Base-by-base conservation (phyloP, 208 protist species). In the Porcisia hertigi region DNA sequence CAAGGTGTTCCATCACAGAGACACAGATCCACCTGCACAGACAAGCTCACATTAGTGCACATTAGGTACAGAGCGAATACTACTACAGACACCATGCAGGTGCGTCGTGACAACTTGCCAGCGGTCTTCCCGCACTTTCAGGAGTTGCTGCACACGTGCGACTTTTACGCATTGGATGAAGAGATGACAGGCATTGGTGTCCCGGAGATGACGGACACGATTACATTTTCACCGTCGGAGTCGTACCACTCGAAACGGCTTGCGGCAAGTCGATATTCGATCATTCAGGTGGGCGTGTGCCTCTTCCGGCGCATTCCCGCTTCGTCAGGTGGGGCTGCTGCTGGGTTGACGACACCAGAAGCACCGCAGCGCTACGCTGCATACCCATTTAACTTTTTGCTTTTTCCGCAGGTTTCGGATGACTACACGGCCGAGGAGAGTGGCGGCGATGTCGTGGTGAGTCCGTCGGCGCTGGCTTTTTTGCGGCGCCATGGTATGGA, bases 141-240 rank as follows among this genome's bases (percentile, higher is more conserved):
- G 53, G 69, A 88, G 60, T 62, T 94, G 65, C 75, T 96, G 49
- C 25, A 81, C 62, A 89, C 73, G 43, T 95, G 90, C 62, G 90
- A 94, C 59, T 96, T 96, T 75, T 92, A 92, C 72, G 90, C 92
- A 9, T 77, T 96, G 71, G 92, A 96, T 80, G 90, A 94, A 76
- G 92, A 96, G 81, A 95, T 96, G 92, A 95, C 92, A 25, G 92
- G 92, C 25, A 95, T 95, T 53, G 90, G 78, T 69, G 81, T 85
- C 53, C 58, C 84, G 23, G 86, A 92, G 43, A 49, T 87, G 66
- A 80, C 86, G 39, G 91, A 95, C 73, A 79, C 41, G 58, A 89
- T 92, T 57, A 89, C 85, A n/a, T 85, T 88, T 62, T 71, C 81
- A 8, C 84, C 89, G n/a, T 73, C 86, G 41, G 88, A 93, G 66